Evolutionary conservation across 352 stramenopile genomes (phyloP).

Genomic region (Phytopythium cucurbitacearum): DNA sequence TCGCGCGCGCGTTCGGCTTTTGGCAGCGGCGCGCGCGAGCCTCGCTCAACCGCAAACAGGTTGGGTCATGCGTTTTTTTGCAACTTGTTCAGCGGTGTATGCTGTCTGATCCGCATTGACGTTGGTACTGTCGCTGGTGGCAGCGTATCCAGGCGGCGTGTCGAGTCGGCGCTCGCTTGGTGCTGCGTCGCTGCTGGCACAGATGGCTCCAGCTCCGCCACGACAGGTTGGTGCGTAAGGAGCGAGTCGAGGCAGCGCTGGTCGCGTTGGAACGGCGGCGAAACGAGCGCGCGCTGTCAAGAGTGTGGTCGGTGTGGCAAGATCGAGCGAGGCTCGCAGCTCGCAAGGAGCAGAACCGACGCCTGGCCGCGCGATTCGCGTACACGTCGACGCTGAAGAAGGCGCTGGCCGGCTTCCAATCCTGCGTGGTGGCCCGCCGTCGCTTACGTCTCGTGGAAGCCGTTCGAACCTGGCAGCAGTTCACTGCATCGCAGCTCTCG

Average conservation of each 20-base stretch:
- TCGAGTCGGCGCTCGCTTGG: slow-evolving; percentile 36
- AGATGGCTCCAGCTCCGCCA: slow-evolving; percentile 21
- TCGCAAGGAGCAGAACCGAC: slow-evolving; percentile 15
- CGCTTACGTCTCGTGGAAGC: slow-evolving; percentile 15
- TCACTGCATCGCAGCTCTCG: no score
- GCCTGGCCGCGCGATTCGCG: slow-evolving; percentile 19
- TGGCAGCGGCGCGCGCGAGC: slow-evolving; percentile 21
- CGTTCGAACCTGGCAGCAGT: background rate
- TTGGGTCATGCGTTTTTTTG: slow-evolving; percentile 1
- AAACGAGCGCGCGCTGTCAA: slow-evolving; percentile 9
- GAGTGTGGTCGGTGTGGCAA: slow-evolving; percentile 21
- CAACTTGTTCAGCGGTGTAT: background rate
- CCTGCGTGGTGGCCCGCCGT: slow-evolving; percentile 11
- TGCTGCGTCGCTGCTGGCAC: slow-evolving; percentile 27
- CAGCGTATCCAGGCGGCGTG: slow-evolving; percentile 40
- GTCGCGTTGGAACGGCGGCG: slow-evolving; percentile 8
- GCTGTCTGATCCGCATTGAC: background rate
- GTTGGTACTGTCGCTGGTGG: background rate
- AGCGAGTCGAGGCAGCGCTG: slow-evolving; percentile 4
- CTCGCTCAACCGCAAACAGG: slow-evolving; percentile 23
- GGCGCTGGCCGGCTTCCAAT: slow-evolving; percentile 10
- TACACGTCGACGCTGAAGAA: slow-evolving; percentile 19
- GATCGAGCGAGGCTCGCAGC: slow-evolving; percentile 11
- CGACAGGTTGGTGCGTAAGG: slow-evolving; percentile 1
- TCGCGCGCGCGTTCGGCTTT: slow-evolving; percentile 17